Evolutionary conservation across 345 rosid genomes (phyloP), one percentile per base, ranked within the genome.

Genomic region (Lagerstroemia speciosa): DNA sequence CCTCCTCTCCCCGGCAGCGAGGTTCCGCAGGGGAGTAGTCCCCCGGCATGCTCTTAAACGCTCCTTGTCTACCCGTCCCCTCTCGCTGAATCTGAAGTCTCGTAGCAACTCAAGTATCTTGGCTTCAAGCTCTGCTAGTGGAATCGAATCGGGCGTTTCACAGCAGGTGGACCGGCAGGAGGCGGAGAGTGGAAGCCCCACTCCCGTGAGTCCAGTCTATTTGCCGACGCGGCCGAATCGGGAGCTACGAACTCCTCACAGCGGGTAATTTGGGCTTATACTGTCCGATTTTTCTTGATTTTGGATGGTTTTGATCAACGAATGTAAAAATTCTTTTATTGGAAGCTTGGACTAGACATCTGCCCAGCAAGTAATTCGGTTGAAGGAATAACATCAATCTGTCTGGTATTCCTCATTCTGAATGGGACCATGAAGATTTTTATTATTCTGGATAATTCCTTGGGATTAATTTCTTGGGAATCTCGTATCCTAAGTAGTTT

Each of bases 241-340:
- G 45, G 81, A 78, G 32, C 89, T 84, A 69, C 86, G 96, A 32
- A 90, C 98, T 76, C 98, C 98, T 81, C 98, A 92, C 73, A 92
- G 98, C 85, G 98, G 96, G 95, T 92, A 79, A 40, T 41, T 70
- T 63, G 63, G 1, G 7, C 11, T 55, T 36, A 22, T 30, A 36
- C 52, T 1, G 34, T 40, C 29, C 64, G 16, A 16, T 10, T 12
- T 6, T 19, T 7, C 20, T 48, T 24, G 55, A 48, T 48, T 48
- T 20, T 48, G n/a, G 24, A 48, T 19, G 55, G 1, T 48, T 48
- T 19, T 43, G 19, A 43, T 15, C 48, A 16, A 43, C 5, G 26
- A 22, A 48, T 48, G 53, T 17, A 15, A 48, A 48, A 6, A 6
- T 53, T 9, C 24, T 7, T 53, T n/a, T 8, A 11, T 24, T 53